Percentiles rank a stretch among this genome's conserved stretches.
These are phyloP conservation scores for Pulveroboletus sp. DNA, from an alignment of 768 basidiomycete species.

Conservation along the genomic window DNA sequence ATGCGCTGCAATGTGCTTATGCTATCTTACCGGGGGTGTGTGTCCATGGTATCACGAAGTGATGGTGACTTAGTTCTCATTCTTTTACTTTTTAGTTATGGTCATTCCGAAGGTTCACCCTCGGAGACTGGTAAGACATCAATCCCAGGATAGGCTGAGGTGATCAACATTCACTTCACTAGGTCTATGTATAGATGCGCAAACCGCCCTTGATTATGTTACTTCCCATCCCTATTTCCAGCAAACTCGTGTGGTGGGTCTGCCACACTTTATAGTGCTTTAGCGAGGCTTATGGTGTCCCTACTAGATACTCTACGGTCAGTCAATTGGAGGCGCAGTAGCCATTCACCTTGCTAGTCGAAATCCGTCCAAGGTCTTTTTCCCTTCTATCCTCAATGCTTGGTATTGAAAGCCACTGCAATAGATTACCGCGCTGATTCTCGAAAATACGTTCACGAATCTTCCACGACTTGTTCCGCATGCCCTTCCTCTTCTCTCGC, in stretches of 20 bases:
- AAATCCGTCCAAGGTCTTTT: conserved; percentile 60
- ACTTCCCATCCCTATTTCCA: conserved; percentile 57
- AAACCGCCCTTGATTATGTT: conserved; percentile 75
- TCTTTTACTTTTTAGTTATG: conserved; percentile 54
- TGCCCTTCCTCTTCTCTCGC: conserved; percentile 67
- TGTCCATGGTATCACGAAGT: neutral
- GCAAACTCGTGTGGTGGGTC: conserved; percentile 61
- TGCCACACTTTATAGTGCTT: neutral
- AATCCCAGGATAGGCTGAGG: neutral
- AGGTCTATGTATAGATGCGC: conserved; percentile 83
- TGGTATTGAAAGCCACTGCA: neutral
- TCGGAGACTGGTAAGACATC: conserved; percentile 65
- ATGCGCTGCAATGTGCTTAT: conserved; percentile 93
- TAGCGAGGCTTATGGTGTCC: neutral
- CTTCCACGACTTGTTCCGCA: conserved; percentile 78
- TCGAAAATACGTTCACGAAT: conserved; percentile 93
- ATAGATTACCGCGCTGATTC: conserved; percentile 71
- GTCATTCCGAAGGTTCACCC: conserved; percentile 79
- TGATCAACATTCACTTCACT: neutral
- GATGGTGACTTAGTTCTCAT: neutral
- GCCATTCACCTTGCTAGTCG: conserved; percentile 80
- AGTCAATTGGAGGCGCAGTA: conserved; percentile 91
- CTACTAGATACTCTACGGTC: conserved; percentile 68
- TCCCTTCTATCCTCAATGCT: neutral
- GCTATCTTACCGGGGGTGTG: conserved; percentile 89